Conservation (phyloP, 2,329 filamentous ascomycete species). For the Ophiostoma pallidulum region DNA sequence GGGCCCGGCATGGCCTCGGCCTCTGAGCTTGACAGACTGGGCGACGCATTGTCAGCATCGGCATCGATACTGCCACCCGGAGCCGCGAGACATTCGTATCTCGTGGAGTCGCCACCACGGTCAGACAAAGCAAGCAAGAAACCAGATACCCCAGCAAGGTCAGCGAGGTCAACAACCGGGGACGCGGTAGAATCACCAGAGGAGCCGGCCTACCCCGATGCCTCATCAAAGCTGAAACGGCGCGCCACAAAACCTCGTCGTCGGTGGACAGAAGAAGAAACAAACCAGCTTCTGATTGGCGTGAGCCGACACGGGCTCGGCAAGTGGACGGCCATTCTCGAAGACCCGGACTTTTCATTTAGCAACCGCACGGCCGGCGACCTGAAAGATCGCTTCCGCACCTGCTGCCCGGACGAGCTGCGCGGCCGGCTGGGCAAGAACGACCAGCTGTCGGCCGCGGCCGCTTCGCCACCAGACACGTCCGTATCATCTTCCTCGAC, state of each 20-base stretch:
- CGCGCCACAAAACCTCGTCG: slow-evolving; percentile 48
- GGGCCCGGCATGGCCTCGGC: slow-evolving; percentile 14
- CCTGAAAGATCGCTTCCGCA: slow-evolving; percentile 57
- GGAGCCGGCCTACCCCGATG: slow-evolving; percentile 13
- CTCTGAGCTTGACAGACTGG: slow-evolving; percentile 20
- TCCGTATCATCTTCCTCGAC: not conserved
- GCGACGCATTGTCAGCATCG: not conserved
- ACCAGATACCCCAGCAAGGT: slow-evolving; percentile 11
- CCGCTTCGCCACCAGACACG: slow-evolving; percentile 4
- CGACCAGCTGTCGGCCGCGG: slow-evolving; percentile 4
- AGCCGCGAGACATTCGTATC: not conserved
- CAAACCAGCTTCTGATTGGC: slow-evolving; percentile 50
- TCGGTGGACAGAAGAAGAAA: slow-evolving; percentile 58
- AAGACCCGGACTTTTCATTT: slow-evolving; percentile 51
- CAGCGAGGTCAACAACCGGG: slow-evolving; percentile 1
- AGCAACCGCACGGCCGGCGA: slow-evolving; percentile 53
- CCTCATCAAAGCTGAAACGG: slow-evolving; percentile 35
- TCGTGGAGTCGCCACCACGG: not conserved
- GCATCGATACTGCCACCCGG: not conserved
- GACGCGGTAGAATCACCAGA: slow-evolving; percentile 5
- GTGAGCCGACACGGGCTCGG: slow-evolving; percentile 55
- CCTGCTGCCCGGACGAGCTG: slow-evolving; percentile 54
- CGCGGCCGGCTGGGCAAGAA: slow-evolving; percentile 30
- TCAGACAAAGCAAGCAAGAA: slow-evolving; percentile 17
- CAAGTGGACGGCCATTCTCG: slow-evolving; percentile 55